phyloP scores from a whole-genome alignment of 345 rosid genomes.

The Sisymbrium altissimum region DNA sequence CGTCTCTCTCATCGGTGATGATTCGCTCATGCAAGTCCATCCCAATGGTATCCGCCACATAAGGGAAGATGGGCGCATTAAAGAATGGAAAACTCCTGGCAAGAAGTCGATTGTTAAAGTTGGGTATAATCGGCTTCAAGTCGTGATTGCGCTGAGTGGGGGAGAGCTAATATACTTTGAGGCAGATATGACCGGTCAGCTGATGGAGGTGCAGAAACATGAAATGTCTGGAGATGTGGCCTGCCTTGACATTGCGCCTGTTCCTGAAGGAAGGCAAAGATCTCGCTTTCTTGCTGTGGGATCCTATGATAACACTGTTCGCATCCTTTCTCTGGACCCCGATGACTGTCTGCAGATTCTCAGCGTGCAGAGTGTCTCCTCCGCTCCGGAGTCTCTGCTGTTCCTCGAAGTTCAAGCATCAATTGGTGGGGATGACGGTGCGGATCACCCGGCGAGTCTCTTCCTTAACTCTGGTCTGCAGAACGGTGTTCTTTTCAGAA shows the following conservation, averaged over 20 bases:
- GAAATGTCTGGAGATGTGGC: conserved; percentile 99
- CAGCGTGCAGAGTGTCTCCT: conserved; percentile 95
- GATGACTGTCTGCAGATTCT: conserved; percentile 97
- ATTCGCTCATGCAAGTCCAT: conserved; percentile 98
- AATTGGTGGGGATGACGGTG: conserved; percentile 94
- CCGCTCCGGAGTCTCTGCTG: conserved; percentile 93
- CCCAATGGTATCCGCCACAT: conserved; percentile 96
- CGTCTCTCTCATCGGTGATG: conserved; percentile 91
- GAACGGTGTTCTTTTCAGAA: conserved; percentile 90
- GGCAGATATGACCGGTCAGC: conserved; percentile 93
- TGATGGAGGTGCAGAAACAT: conserved; percentile 97
- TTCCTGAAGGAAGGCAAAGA: conserved; percentile 99
- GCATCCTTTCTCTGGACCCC: conserved; percentile 91
- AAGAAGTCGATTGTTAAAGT: conserved; percentile 97
- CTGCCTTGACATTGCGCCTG: conserved; percentile 96
- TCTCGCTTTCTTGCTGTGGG: conserved; percentile 98
- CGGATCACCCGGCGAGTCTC: conserved; percentile 98
- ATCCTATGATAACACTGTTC: conserved; percentile 88
- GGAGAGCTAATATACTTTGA: conserved; percentile 98
- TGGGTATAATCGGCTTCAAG: conserved; percentile 92
- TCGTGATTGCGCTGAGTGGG: conserved; percentile 94
- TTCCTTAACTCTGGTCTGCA: conserved; percentile 95
- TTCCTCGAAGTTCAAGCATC: conserved; percentile 99
- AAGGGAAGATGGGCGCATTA: conserved; percentile 95
- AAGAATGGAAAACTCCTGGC: conserved; percentile 99